These are phyloP conservation scores for Passalora sequoiae DNA, from an alignment of 2,329 filamentous ascomycete genomes.

Conservation along the genomic window DNA sequence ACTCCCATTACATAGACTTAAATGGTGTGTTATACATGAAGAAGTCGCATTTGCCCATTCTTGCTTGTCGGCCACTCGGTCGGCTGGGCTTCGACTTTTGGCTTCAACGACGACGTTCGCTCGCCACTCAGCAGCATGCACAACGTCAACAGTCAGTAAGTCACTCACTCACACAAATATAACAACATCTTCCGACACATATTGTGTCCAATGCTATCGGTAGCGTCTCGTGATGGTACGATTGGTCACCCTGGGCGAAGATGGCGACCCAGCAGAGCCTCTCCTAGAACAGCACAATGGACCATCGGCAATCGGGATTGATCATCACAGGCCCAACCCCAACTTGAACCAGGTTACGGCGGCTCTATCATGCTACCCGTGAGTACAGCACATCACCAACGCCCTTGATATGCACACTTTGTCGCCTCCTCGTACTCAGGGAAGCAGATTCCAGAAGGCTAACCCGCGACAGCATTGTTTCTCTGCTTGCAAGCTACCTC, in stretches of 20 bases:
- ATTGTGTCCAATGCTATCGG: constrained; percentile 13
- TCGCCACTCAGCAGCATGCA: neutral
- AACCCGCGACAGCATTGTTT: constrained; percentile 72
- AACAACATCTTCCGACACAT: neutral
- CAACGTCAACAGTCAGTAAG: neutral
- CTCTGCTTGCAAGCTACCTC: constrained; percentile 67
- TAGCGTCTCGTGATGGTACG: constrained; percentile 37
- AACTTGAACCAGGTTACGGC: constrained; percentile 58
- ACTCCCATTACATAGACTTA: too few species aligned
- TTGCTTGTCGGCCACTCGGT: too few species aligned
- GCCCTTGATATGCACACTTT: too few species aligned
- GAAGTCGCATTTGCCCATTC: too few species aligned
- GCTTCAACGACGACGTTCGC: constrained; percentile 1
- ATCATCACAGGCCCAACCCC: constrained; percentile 40
- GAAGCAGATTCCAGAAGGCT: too few species aligned
- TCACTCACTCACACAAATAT: constrained; percentile 2
- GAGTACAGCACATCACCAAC: constrained; percentile 35
- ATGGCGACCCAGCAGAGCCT: constrained; percentile 26
- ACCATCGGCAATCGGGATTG: constrained; percentile 19
- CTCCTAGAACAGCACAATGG: constrained; percentile 15
- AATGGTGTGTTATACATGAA: too few species aligned
- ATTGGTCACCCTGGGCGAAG: constrained; percentile 42
- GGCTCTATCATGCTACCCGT: constrained; percentile 65
- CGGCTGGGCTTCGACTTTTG: too few species aligned
- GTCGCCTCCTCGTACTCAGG: too few species aligned